Base-by-base conservation (phyloP, 805 yeast genomes). In the Zygosaccharomyces lentus region DNA sequence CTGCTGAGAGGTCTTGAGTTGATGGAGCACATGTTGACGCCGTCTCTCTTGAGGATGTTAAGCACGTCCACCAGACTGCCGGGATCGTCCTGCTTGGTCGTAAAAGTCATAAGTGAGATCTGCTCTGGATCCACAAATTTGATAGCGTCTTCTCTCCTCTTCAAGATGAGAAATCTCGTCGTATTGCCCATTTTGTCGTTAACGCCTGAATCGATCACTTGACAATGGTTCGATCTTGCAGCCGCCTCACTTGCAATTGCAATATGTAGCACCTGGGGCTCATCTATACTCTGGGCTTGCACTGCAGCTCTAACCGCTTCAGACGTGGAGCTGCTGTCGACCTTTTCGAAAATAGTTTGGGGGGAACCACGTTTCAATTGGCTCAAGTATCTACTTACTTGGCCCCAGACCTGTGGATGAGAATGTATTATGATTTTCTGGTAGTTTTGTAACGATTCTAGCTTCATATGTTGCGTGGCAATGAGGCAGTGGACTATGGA, bases 391-490 rank as follows among this genome's bases (percentile, higher is more conserved):
- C 69, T 62, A 2, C 75, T 69, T 41, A 87, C 82, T 62, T 91
- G 99, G 8, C 96, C 95, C 99, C 99, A 91, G 0, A 90, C 99
- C 64, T 91, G 99, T 1, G 99, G 97, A 66, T 91, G 99, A 2
- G 96, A 86, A 67, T 86, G 87, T 15, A 91, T 75, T 26, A 73
- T 76, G 42, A 89, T 75, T 10, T 72, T 62, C 12, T 75, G 62
- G 21, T 49, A 56, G 10, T 46, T 41, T 1, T 62, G 52, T 2
- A 83, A 53, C 27, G 71, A 72, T 37, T 59, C 40, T 9, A 49
- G 35, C 55, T 7, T 77, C 73, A 51, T 82, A 66, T 49, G 82
- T 6, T 69, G 31, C 0, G 62, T 44, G 3, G 61, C 41, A n/a
- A 66, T 54, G 23, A 91, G 70, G 62, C 84, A 83, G 68, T 93